phyloP scores from a whole-genome alignment of 441 rosid genomes.

The Gossypium gossypioides region DNA sequence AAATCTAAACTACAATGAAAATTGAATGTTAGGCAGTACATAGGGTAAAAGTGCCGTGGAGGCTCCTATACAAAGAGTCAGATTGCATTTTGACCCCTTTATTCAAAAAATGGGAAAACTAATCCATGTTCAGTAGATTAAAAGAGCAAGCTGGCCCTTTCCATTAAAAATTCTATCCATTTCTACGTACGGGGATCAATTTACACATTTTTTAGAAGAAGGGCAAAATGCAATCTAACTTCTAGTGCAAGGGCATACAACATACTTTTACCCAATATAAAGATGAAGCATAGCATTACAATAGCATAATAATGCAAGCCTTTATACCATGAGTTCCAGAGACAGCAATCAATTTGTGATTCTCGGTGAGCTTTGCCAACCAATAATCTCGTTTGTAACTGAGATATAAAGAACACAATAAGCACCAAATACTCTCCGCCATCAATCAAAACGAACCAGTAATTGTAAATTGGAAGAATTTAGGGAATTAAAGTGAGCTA shows the following conservation, averaged over 20 bases:
- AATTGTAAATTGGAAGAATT: not conserved
- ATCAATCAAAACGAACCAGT: not conserved
- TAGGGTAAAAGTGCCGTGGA: not conserved
- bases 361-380: slow-evolving; percentile 23
- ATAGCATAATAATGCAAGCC: not conserved
- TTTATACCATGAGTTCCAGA: slow-evolving; percentile 23
- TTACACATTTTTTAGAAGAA: no score
- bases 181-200: no score
- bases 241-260: no score
- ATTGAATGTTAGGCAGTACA: not conserved
- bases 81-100: no score
- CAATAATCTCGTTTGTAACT: slow-evolving; percentile 26
- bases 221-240: no score
- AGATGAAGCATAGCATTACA: not conserved
- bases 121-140: no score
- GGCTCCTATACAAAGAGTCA: no score
- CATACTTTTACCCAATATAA: not conserved
- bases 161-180: no score
- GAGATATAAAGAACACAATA: not conserved
- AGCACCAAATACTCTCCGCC: not conserved
- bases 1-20: not conserved
- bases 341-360: slow-evolving; percentile 25
- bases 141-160: no score
- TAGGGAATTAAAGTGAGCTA: not conserved
- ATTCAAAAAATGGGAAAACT: no score